These are phyloP conservation scores for Ligustrum vulgare DNA, from an alignment of 257 asterid genomes.

Conservation along the genomic window DNA sequence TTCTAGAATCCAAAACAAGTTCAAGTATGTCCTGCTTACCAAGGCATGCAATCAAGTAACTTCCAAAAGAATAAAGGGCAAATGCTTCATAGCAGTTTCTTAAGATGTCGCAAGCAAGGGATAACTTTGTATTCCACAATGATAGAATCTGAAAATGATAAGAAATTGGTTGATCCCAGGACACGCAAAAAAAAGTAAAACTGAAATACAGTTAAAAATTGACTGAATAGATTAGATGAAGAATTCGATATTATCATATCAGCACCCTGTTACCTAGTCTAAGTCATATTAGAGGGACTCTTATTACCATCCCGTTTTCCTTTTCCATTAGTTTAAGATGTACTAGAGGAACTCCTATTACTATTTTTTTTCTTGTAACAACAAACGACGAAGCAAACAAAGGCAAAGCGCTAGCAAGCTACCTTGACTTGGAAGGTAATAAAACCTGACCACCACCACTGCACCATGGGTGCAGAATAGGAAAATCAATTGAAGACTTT, in stretches of 20 bases:
- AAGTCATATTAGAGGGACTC: not conserved
- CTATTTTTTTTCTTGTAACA: too few species aligned
- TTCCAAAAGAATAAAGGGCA: constrained; percentile 92
- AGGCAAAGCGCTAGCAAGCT: too few species aligned
- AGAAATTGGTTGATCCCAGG: not conserved
- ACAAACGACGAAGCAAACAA: too few species aligned
- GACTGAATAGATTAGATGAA: constrained; percentile 3
- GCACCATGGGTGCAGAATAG: too few species aligned
- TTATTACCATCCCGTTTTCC: not conserved
- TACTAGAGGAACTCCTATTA: too few species aligned
- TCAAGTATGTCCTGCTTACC: constrained; percentile 47
- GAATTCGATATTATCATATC: not conserved
- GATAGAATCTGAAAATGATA: constrained; percentile 65
- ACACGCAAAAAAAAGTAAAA: not conserved
- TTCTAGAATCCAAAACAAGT: not conserved
- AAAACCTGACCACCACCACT: too few species aligned
- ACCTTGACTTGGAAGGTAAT: too few species aligned
- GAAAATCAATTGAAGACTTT: too few species aligned
- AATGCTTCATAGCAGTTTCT: constrained; percentile 96
- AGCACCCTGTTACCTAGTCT: not conserved
- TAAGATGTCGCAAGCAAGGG: constrained; percentile 86
- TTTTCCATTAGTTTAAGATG: not conserved
- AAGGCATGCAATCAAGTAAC: constrained; percentile 93
- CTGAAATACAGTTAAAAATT: not conserved
- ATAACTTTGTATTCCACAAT: constrained; percentile 64